Percentiles rank a stretch among this genome's conserved stretches.
phyloP scores from a whole-genome alignment of 345 rosid genomes.

The Dipteronia sinensis region DNA sequence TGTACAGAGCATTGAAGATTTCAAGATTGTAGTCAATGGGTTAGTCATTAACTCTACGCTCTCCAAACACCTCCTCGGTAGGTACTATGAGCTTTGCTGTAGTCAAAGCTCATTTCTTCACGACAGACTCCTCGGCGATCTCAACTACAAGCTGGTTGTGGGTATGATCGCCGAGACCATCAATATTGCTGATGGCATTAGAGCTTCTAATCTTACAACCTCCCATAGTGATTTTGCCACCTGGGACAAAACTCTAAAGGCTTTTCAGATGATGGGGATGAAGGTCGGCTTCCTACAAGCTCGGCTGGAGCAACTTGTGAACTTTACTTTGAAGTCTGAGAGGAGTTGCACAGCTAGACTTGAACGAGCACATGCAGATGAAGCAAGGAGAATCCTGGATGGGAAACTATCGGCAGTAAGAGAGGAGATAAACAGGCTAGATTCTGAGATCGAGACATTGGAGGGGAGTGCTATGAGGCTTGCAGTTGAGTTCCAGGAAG shows the following conservation, averaged over 20 bases:
- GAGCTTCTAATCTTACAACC: conserved; percentile 37
- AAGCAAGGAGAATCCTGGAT: conserved; percentile 28
- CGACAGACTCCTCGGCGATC: conserved; percentile 34
- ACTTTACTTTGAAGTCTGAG: conserved; percentile 23
- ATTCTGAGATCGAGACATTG: conserved; percentile 21
- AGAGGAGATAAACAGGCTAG: conserved; percentile 19
- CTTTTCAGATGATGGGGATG: conserved; percentile 42
- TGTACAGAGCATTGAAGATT: conserved; percentile 41
- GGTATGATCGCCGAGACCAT: conserved; percentile 35
- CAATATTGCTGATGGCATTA: conserved; percentile 45
- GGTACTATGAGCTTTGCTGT: conserved; percentile 48
- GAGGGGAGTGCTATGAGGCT: background rate
- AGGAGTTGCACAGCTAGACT: conserved; percentile 28
- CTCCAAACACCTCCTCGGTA: conserved; percentile 30
- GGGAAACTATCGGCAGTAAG: conserved; percentile 24
- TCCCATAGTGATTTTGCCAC: conserved; percentile 16
- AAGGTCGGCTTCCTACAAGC: conserved; percentile 33
- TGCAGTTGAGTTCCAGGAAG: conserved; percentile 31
- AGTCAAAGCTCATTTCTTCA: conserved; percentile 44
- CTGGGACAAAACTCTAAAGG: conserved; percentile 41
- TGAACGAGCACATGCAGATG: conserved; percentile 14
- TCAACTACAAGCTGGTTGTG: conserved; percentile 30
- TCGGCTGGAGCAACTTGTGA: conserved; percentile 30
- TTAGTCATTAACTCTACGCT: conserved; percentile 37
- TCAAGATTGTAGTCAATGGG: conserved; percentile 37